Evolutionary conservation across 192 early-diverging fungal genomes (phyloP), one percentile per base, ranked within the genome.

Genomic region (Coemansia sp.): DNA sequence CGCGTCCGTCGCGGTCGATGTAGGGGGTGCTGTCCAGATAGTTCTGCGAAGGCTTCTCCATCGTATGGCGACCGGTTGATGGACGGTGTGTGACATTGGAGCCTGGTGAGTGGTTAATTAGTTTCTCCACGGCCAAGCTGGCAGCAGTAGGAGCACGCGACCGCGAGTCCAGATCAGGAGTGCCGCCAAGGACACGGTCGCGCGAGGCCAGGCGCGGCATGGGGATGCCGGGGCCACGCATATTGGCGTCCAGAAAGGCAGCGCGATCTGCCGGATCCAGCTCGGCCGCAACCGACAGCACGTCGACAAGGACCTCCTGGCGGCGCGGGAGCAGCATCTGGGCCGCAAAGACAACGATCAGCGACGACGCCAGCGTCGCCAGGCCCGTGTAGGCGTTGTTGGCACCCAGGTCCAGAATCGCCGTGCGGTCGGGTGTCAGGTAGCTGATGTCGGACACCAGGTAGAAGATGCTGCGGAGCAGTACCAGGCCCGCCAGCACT

Each of bases 371-470:
- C 39, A 73, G 50, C 2, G 69, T 65, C 7, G 34, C 62, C 31
- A 73, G 31, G 7, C 69, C 69, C 23, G 54, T 56, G 33, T 56
- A 38, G 8, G 41, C 44, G 30, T 61, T 73, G 56, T 43, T 60
- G n/a, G 56, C 54, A 0, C 36, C 53, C 36, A 61, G 26, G n/a
- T 27, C 38, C 16, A 21, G 14, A 1, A 60, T 37, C 4, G 35
- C 30, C 3, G 34, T 12, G 26, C 52, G 48, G 11, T 35, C 11
- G 0, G 62, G 69, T 9, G 69, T 50, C 49, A 73, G 13, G 22
- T 47, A 73, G 62, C 62, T 61, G 37, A 65, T 65, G 34, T 73
- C 69, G 31, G 65, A 73, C n/a, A 42, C 39, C 23, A 65, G 26
- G 50, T 60, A 61, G 6, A 65, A 42, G 27, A 65, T 20, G 5